Percentiles rank a stretch among this genome's conserved stretches.
Conservation (phyloP, 768 basidiomycete genomes). For the Pleurotus salmoneostramineus region DNA sequence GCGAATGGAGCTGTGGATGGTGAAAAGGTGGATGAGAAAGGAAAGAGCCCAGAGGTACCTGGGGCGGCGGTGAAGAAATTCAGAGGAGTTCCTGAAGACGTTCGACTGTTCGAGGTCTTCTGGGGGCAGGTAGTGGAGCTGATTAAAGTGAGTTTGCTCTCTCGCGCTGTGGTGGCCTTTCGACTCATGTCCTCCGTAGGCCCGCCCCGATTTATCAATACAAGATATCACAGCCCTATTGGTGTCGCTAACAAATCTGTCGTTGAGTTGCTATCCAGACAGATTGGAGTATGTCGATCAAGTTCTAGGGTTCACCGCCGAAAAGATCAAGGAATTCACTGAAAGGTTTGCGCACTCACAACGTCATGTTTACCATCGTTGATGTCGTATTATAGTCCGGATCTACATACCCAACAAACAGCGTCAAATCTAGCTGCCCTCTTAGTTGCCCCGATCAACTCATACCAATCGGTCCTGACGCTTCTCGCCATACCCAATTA, state of each 20-base stretch:
- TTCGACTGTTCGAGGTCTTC: slow-evolving; percentile 95
- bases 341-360: slow-evolving; percentile 55
- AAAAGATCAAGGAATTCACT: slow-evolving; percentile 79
- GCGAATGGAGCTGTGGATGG: slow-evolving; percentile 18
- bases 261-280: slow-evolving; percentile 96
- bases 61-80: slow-evolving; percentile 68
- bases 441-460: slow-evolving; percentile 91
- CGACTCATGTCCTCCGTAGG: slow-evolving; percentile 40
- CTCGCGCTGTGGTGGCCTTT: not conserved
- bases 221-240: slow-evolving; percentile 96
- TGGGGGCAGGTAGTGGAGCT: slow-evolving; percentile 98
- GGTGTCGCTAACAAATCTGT: slow-evolving; percentile 93
- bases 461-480: slow-evolving; percentile 94
- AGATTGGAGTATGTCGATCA: slow-evolving; percentile 97
- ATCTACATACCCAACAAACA: slow-evolving; percentile 85
- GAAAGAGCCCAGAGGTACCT: slow-evolving; percentile 51
- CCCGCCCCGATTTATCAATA: slow-evolving; percentile 94
- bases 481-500: slow-evolving; percentile 95
- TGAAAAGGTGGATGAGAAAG: slow-evolving; percentile 35
- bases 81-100: slow-evolving; percentile 92
- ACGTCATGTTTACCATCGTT: not conserved
- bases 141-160: slow-evolving; percentile 68
- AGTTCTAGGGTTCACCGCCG: slow-evolving; percentile 83
- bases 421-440: slow-evolving; percentile 87
- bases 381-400: slow-evolving; percentile 50